phyloP scores from a whole-genome alignment of 305 asterid genomes.

The Rubia tinctorum region DNA sequence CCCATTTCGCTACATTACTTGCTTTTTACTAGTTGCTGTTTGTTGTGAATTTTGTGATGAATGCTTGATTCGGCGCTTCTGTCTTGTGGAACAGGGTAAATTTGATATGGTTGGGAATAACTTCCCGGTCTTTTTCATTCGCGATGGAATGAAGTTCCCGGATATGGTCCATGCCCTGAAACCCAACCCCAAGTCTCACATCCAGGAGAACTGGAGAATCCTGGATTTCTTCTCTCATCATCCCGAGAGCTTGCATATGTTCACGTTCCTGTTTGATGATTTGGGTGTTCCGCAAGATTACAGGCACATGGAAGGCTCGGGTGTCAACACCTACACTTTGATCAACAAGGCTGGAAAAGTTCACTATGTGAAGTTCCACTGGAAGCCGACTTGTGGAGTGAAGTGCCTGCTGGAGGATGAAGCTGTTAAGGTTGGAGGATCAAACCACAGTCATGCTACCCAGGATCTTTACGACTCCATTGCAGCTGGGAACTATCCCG shows the following conservation, averaged over 20 bases:
- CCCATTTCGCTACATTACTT: not conserved
- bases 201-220: constrained; percentile 92
- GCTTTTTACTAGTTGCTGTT: not conserved
- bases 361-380: constrained; percentile 81
- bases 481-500: constrained; percentile 83
- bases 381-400: constrained; percentile 99
- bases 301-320: constrained; percentile 95
- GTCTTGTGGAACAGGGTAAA: constrained; percentile 55
- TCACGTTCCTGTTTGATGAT: constrained; percentile 82
- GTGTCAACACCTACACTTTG: constrained; percentile 78
- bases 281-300: constrained; percentile 87
- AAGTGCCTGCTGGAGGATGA: constrained; percentile 78
- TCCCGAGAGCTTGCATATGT: constrained; percentile 87
- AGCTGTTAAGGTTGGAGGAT: constrained; percentile 69
- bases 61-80: not conserved
- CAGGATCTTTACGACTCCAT: constrained; percentile 90
- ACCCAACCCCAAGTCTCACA: constrained; percentile 92
- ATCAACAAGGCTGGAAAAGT: constrained; percentile 84
- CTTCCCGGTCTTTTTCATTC: constrained; percentile 81
- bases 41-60: not conserved
- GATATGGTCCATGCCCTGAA: constrained; percentile 85
- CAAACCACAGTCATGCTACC: constrained; percentile 94
- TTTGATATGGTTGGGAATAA: constrained; percentile 96
- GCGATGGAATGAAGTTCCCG: constrained; percentile 92
- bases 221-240: constrained; percentile 86